Evolutionary conservation across 2,329 filamentous ascomycete genomes (phyloP).

Genomic region (Aspergillus texensis): DNA sequence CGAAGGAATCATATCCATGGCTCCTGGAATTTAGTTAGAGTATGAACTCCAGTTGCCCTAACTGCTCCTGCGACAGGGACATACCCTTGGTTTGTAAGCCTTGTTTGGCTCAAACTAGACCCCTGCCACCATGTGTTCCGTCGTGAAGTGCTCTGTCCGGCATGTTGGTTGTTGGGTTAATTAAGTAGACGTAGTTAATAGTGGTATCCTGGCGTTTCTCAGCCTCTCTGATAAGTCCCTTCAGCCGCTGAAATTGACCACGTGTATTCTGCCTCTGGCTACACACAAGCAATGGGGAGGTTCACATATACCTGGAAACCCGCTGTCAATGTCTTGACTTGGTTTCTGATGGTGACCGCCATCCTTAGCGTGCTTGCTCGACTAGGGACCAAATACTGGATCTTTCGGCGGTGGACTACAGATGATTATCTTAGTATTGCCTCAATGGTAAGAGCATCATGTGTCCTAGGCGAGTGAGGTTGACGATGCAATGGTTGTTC

Average conservation of each 20-base stretch:
- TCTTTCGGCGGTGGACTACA: slow-evolving; percentile 19
- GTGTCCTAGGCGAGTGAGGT: neutral
- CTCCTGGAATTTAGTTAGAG: neutral
- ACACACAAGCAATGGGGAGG: neutral
- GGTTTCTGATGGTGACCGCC: slow-evolving; percentile 30
- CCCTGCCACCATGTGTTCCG: neutral
- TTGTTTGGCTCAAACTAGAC: too few species aligned
- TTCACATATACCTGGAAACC: slow-evolving; percentile 12
- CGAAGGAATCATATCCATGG: neutral
- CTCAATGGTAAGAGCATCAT: neutral
- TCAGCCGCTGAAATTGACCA: neutral
- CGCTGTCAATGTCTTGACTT: slow-evolving; percentile 28
- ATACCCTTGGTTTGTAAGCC: too few species aligned
- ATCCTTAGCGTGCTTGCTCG: slow-evolving; percentile 28
- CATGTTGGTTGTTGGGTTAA: neutral
- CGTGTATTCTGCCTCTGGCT: neutral
- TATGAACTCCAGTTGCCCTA: neutral
- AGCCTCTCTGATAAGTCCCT: neutral
- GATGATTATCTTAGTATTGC: slow-evolving; percentile 12
- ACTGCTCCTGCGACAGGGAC: neutral
- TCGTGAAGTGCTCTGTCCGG: neutral
- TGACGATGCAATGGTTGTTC: neutral
- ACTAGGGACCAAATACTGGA: slow-evolving; percentile 27
- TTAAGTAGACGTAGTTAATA: neutral
- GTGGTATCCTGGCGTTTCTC: neutral